Conservation (phyloP, 257 asterid genomes). For the Galeopsis tetrahit region DNA sequence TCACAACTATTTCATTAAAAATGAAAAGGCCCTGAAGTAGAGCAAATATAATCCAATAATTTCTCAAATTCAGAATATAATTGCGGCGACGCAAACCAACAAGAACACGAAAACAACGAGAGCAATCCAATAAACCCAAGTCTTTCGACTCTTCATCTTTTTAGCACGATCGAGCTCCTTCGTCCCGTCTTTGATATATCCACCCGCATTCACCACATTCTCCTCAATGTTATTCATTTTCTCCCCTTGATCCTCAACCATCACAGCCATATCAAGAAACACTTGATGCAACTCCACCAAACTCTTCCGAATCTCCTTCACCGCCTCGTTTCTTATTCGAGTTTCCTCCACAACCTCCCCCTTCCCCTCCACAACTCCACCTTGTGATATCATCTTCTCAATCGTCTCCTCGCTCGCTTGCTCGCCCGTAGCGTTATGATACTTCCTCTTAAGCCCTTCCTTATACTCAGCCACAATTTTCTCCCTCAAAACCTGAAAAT, state of each 20-base stretch:
- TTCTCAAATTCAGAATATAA: slow-evolving; percentile 49
- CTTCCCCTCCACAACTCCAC: slow-evolving; percentile 41
- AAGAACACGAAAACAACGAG: slow-evolving; percentile 53
- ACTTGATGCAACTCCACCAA: slow-evolving; percentile 73
- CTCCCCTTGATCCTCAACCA: slow-evolving; percentile 85
- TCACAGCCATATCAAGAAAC: slow-evolving; percentile 87
- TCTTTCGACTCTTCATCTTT: slow-evolving; percentile 50
- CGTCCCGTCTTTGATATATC: slow-evolving; percentile 46
- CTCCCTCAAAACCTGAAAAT: slow-evolving; percentile 70
- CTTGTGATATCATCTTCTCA: slow-evolving; percentile 54
- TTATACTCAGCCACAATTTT: slow-evolving; percentile 57
- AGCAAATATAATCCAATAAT: not conserved
- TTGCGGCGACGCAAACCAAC: slow-evolving; percentile 58
- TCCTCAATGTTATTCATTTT: slow-evolving; percentile 74
- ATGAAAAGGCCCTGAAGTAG: too few species aligned
- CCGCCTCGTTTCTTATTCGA: slow-evolving; percentile 60
- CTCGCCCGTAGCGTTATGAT: slow-evolving; percentile 48
- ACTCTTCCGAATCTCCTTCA: slow-evolving; percentile 71
- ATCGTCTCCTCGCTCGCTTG: slow-evolving; percentile 60
- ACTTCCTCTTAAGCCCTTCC: slow-evolving; percentile 57
- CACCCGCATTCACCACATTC: slow-evolving; percentile 62
- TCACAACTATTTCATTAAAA: not conserved
- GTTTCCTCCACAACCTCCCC: slow-evolving; percentile 54
- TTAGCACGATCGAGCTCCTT: slow-evolving; percentile 69
- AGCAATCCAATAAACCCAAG: slow-evolving; percentile 71